A percentile compares a stretch with the other conserved stretches of the same genome.
phyloP scores from a whole-genome alignment of 1,139 yeast genomes.

The Yamadazyma siamensis region DNA sequence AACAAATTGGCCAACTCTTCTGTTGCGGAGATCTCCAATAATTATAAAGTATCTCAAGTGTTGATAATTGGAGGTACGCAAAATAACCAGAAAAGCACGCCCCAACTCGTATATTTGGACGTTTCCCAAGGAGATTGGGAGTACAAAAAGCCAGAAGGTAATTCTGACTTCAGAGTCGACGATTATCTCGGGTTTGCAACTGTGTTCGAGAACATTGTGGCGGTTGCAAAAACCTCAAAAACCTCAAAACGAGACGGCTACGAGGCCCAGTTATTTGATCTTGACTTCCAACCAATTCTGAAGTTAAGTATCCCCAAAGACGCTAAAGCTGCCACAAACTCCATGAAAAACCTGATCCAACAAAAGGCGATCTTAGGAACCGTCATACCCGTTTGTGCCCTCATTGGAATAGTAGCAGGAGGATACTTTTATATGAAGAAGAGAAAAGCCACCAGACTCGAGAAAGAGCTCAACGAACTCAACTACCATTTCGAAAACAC shows the following conservation, averaged over 20 bases:
- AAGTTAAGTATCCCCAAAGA: conserved; percentile 16
- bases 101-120: conserved; percentile 23
- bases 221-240: conserved; percentile 12
- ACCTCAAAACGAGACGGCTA: conserved; percentile 12
- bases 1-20: conserved; percentile 16
- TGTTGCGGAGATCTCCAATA: conserved; percentile 16
- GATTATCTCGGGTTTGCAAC: conserved; percentile 42
- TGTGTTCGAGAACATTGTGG: conserved; percentile 39
- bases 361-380: conserved; percentile 36
- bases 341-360: conserved; percentile 12
- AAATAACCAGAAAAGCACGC: conserved; percentile 16
- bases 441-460: conserved; percentile 16
- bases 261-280: conserved; percentile 12
- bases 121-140: conserved; percentile 29
- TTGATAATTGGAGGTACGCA: conserved; percentile 38
- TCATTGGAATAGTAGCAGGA: conserved; percentile 17
- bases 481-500: conserved; percentile 34
- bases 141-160: conserved; percentile 21
- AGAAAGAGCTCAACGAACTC: conserved; percentile 25
- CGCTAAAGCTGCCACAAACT: conserved; percentile 1
- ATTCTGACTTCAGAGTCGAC: conserved; percentile 18
- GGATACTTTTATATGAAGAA: conserved; percentile 19
- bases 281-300: conserved; percentile 13
- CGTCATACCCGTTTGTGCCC: conserved; percentile 28
- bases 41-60: conserved; percentile 24